phyloP scores from a whole-genome alignment of 1,284 basidiomycete species.

The Trichosporon sp. region DNA sequence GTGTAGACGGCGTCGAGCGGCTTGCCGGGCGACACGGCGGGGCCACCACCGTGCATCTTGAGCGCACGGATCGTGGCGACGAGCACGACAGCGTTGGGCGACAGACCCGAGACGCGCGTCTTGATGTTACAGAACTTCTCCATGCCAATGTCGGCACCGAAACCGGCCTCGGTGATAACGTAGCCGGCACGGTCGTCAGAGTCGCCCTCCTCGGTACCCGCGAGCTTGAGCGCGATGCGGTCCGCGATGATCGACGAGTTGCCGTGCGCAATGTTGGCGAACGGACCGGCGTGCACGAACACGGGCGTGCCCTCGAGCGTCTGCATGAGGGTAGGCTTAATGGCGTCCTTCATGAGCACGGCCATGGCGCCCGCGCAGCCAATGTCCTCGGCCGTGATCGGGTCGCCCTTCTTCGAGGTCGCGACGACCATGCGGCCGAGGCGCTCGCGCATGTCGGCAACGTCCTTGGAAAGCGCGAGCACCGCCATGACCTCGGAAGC shows the following conservation, averaged over 20 bases:
- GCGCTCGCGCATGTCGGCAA: slow-evolving; percentile 76
- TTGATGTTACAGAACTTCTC: slow-evolving; percentile 99
- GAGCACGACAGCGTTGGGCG: slow-evolving; percentile 88
- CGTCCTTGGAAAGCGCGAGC: slow-evolving; percentile 78
- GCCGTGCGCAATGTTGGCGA: slow-evolving; percentile 98
- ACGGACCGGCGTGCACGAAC: slow-evolving; percentile 97
- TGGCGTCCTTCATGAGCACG: slow-evolving; percentile 97
- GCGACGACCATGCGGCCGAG: slow-evolving; percentile 80
- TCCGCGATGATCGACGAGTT: slow-evolving; percentile 98
- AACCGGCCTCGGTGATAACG: slow-evolving; percentile 96
- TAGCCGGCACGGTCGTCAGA: slow-evolving; percentile 75
- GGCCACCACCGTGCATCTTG: slow-evolving; percentile 99
- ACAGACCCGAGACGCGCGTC: slow-evolving; percentile 87
- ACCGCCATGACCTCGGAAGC: slow-evolving; percentile 99
- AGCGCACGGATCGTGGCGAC: slow-evolving; percentile 96
- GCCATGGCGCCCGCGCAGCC: slow-evolving; percentile 93
- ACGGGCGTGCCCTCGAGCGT: slow-evolving; percentile 97
- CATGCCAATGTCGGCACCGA: slow-evolving; percentile 99
- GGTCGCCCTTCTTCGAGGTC: slow-evolving; percentile 83
- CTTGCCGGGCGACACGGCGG: slow-evolving; percentile 94
- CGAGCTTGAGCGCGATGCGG: slow-evolving; percentile 91
- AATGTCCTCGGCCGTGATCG: slow-evolving; percentile 94
- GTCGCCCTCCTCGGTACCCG: slow-evolving; percentile 91
- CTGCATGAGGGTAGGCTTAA: slow-evolving; percentile 99
- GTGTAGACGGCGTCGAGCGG: slow-evolving; percentile 89